Base-by-base conservation (phyloP, 305 asterid species). In the Fraxinus paxiana region DNA sequence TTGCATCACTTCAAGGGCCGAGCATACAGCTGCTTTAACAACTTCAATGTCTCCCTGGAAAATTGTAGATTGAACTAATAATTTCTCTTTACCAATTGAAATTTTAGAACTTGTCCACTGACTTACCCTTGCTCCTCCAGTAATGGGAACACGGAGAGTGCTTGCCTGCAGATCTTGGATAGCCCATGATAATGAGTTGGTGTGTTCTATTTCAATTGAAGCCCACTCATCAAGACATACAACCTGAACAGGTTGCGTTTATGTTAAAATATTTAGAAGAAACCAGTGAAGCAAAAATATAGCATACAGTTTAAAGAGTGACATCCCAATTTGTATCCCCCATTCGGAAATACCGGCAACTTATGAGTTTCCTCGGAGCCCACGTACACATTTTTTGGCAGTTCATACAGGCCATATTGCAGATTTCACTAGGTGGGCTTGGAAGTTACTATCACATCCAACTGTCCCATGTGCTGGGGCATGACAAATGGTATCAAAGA, bases 1-100 rank as follows among this genome's bases (percentile, higher is more conserved):
- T 89, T 87, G 97, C 97, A 93, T 88, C 79, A 93, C 92, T 79
- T 89, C 92, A 82, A 89, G 91, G 65, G 98, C 98, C 72, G 99
- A 92, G 84, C 90, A 87, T 75, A 96, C 83, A 87, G 97, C 92
- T 80, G 91, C 88, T 83, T 92, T 90, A 10, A 96, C 79, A 83
- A 88, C 83, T 88, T 83, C 91, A 82, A 88, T 83, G 83, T 90
- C 94, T 77, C 85, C 94, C 99, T 96, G 91, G 48, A 85, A 79
- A 76, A 28, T 34, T 15, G 77, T 6, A 83, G n/a, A 82, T 48
- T 72, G 84, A 77, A 54, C 75, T 43, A 79, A 30, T 56, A 15
- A 46, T 30, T 67, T 41, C 74, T 28, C 75, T 41, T 30, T 75
- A 31, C 63, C 8, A 80, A 48, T 24, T 38, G 38, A 74, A 33